Conservation (phyloP, 1,284 basidiomycete genomes). For the Neotropicomus parvogracilis region DNA sequence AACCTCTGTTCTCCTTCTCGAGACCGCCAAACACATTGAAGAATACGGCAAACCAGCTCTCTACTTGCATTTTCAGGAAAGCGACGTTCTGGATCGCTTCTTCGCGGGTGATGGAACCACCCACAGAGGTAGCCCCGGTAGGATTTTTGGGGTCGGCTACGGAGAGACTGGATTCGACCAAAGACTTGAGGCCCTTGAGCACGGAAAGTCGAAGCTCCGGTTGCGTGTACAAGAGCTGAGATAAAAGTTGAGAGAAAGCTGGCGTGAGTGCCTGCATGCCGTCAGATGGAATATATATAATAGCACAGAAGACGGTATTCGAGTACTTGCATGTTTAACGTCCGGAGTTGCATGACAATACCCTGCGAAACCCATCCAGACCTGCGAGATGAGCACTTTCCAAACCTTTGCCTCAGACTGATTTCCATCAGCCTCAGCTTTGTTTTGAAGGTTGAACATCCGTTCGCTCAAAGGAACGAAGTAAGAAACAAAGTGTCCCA, state of each 20-base stretch:
- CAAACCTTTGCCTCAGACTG: conserved; percentile 90
- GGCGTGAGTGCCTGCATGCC: conserved; percentile 59
- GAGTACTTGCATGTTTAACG: conserved; percentile 36
- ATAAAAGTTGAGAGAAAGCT: conserved; percentile 82
- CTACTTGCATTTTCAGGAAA: conserved; percentile 76
- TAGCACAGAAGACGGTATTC: background rate
- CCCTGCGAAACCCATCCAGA: conserved; percentile 87
- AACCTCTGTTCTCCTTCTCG: conserved; percentile 70
- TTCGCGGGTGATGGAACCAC: conserved; percentile 40
- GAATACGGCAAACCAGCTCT: conserved; percentile 91
- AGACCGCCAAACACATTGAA: conserved; percentile 96
- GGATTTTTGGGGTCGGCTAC: conserved; percentile 33
- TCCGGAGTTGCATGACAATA: conserved; percentile 73
- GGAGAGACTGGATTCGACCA: conserved; percentile 75
- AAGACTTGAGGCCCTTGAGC: conserved; percentile 74
- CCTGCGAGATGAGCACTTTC: conserved; percentile 88
- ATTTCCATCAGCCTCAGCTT: conserved; percentile 66
- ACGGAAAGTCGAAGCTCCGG: conserved; percentile 79
- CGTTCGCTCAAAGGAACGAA: conserved; percentile 93
- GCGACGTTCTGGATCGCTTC: conserved; percentile 68
- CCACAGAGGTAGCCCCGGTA: conserved; percentile 21
- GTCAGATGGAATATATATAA: conserved; percentile 1
- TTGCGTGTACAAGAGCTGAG: conserved; percentile 88
- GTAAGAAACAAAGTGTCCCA: conserved; percentile 83
- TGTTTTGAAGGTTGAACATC: conserved; percentile 85